phyloP scores from a whole-genome alignment of 371 early-diverging fungal genomes.

The Funneliformis caledonium region DNA sequence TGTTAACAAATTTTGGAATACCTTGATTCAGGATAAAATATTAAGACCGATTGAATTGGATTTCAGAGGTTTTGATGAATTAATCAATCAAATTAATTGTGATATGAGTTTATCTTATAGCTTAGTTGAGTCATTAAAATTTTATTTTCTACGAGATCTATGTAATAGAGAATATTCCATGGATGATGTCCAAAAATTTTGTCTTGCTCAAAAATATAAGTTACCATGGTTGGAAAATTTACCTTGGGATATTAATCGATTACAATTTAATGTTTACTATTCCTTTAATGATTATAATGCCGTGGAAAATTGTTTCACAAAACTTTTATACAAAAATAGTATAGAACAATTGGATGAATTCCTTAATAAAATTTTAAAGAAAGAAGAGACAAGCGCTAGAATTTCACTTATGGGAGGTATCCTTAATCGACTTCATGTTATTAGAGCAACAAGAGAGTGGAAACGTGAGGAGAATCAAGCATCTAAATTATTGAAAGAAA shows the following conservation, averaged over 20 bases:
- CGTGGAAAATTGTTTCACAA: neutral
- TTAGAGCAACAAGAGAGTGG: neutral
- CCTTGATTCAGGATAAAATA: neutral
- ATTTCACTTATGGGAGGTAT: constrained; percentile 13
- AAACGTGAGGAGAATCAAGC: neutral
- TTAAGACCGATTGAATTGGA: neutral
- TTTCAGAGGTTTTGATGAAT: neutral
- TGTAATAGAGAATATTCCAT: constrained; percentile 6
- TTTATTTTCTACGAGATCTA: constrained; percentile 22
- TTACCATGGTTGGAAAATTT: constrained; percentile 18
- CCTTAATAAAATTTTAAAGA: neutral
- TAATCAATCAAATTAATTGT: neutral
- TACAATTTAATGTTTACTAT: constrained; percentile 22
- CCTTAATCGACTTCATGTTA: neutral
- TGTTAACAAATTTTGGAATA: constrained; percentile 20
- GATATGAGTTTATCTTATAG: constrained; percentile 3
- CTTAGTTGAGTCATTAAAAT: constrained; percentile 25
- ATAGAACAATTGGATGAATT: neutral
- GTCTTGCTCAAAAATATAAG: neutral
- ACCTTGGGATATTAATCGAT: constrained; percentile 19
- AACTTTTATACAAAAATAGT: neutral
- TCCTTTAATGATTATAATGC: neutral
- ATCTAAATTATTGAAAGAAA: neutral
- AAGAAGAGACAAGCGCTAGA: neutral
- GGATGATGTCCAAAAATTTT: constrained; percentile 16